Evolutionary conservation across 192 early-diverging fungal genomes (phyloP), one percentile per base, ranked within the genome.

Genomic region (Chytriomyces confervae): DNA sequence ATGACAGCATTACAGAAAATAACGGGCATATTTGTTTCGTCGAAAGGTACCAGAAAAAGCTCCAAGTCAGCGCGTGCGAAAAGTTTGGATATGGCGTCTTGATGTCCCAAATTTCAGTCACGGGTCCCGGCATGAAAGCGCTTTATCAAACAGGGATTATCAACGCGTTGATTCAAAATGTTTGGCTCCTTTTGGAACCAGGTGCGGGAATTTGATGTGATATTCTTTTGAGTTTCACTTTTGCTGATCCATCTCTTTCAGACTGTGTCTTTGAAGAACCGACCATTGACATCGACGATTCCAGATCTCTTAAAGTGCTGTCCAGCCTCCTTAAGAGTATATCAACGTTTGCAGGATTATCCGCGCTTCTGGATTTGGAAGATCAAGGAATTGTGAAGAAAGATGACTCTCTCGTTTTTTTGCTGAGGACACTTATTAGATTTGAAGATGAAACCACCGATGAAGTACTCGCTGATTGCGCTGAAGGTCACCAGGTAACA

Each of bases 21-120:
- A 36, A 36, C 36, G 1, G n/a, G 5, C 20, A 5, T 53, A 18
- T 50, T 57, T 78, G 13, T 49, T 45, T 61, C 24, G 43, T 1
- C 36, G 27, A 9, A 36, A 86, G 85, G 49, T 88, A 86, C 76
- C 63, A 88, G 68, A 84, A 88, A 47, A 88, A 86, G 61, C 75
- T 86, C 74, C 84, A 86, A 78, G 87, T 88, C 60, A 83, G 81
- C 68, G 65, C 83, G 45, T 83, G 87, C 68, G 87, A 88, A 69
- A 86, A 86, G 69, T 88, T 88, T 82, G 87, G 87, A 18, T 88
- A 88, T 72, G 87, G 87, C 8, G 80, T 83, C 1, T 79, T 88
- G 7, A 84, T 86, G 5, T 86, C 84, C 6, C 87, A 88, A 76
- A 76, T 88, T 43, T 80, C 80, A 5, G 80, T 83, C 5, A 86